Base-by-base conservation (phyloP, 805 yeast species). In the Priceomyces haplophilus region DNA sequence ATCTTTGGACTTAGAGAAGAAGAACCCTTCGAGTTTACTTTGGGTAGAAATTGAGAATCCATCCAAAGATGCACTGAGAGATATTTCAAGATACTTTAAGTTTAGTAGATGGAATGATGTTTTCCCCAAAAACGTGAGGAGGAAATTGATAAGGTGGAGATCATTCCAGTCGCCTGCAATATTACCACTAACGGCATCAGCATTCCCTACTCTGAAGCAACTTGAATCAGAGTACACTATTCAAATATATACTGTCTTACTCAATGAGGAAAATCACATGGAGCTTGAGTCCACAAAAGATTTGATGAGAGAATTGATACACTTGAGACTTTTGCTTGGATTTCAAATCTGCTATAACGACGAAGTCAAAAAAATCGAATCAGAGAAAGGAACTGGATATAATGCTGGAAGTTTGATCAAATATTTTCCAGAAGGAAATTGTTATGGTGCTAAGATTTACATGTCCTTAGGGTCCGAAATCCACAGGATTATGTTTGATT, bases 141-240 rank as follows among this genome's bases (percentile, higher is more conserved):
- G 86, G 41, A 78, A 79, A 52, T 69, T 82, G 12, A 83, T 90
- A 39, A 90, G 90, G 56, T 93, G 99, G 99, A 78, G 88, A 41
- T 90, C 98, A 0, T 72, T 95, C 41, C 83, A 89, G 11, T 80
- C 97, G 0, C 99, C 99, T 0, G 97, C 98, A 0, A 84, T 95
- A 5, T 68, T 93, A 19, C 99, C 99, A 0, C 68, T 87, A 0
- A 81, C 88, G 2, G 81, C 95, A 0, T 79, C 85, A 1, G 73
- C 83, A 7, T 90, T 90, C 53, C 97, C 98, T 0, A 61, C 83
- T 0, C 65, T 72, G 10, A 69, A 72, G 3, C 89, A 87, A 44
- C 82, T 90, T 58, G 79, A 83, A 37, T 72, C 73, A 3, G 82
- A 86, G 47, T 91, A 82, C 61, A 79, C 86, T 1, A 83, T 88